Conservation (phyloP, 2,329 filamentous ascomycete genomes). For the Fusarium temperatum region DNA sequence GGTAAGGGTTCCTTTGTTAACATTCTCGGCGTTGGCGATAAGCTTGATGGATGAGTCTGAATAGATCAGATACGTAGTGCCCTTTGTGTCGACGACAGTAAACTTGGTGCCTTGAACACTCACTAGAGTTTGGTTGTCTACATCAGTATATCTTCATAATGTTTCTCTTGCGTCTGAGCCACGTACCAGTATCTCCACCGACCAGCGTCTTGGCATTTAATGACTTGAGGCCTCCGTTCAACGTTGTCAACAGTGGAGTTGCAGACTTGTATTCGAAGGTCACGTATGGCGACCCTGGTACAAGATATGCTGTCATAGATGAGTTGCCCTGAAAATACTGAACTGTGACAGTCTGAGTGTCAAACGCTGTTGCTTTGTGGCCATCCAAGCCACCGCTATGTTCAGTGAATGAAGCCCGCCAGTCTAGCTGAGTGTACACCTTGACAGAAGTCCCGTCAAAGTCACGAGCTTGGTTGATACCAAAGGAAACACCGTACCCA, state of each 20-base stretch:
- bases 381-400: background rate
- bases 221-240: background rate
- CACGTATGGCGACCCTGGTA: background rate
- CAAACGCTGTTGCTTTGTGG: background rate
- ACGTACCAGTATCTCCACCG: fast-evolving
- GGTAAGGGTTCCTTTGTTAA: background rate
- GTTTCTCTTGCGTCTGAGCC: fast-evolving
- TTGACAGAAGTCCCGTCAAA: background rate
- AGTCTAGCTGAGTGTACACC: background rate
- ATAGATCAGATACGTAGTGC: background rate
- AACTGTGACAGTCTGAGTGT: background rate
- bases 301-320: background rate
- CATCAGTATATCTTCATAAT: fast-evolving
- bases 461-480: background rate
- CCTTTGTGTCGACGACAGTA: background rate
- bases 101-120: background rate
- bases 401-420: background rate
- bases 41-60: background rate
- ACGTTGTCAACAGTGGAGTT: background rate
- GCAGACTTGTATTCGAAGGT: background rate
- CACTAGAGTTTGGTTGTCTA: background rate
- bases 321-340: background rate
- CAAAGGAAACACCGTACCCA: background rate
- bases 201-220: background rate
- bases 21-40: background rate